Base-by-base conservation (phyloP, 192 early-diverging fungal genomes). In the Umbelopsis sp. region DNA sequence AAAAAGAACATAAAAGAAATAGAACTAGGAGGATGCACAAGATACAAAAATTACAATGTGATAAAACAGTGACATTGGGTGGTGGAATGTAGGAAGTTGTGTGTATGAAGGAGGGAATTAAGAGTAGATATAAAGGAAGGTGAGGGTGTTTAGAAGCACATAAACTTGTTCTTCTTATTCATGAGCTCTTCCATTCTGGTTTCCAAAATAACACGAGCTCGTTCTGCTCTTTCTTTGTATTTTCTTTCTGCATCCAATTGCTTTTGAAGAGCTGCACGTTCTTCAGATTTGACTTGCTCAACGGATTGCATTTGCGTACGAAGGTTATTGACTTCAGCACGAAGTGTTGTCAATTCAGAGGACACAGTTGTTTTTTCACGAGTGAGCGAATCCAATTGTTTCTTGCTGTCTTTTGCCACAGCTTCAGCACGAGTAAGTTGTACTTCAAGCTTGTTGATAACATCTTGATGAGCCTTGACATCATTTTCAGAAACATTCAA, bases 141-240 rank as follows among this genome's bases (percentile, higher is more conserved):
- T 16, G 22, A 25, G 34, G 21, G 26, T 62, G 24, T 67, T 74
- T 82, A 87, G 69, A 87, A 87, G 71, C 86, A 88, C 47, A 81
- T 84, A 70, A 88, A 88, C 66, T 86, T 88, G 70, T 73, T 84
- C 75, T 82, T 86, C 53, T 81, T 77, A 21, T 70, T 81, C 77
- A 88, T 79, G 21, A 88, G 50, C 38, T 86, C 83, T 66, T 88
- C 84, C 81, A 88, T 84, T 54, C 80, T 69, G 21, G 74, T 77
- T 54, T 88, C 86, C 45, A 88, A 66, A 26, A 81, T 75, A 10
- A 71, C 56, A 59, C 74, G 74, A 21, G 84, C 81, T 67, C 77
- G 79, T 62, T 86, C 83, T 4, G 86, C 84, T 59, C 76, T 81
- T 71, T 88, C 84, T 52, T 81, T 83, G n/a, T 80, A 77, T 34